These are phyloP conservation scores for Ustilago hordei DNA, from an alignment of 1,284 basidiomycete genomes.

Conservation along the genomic window DNA sequence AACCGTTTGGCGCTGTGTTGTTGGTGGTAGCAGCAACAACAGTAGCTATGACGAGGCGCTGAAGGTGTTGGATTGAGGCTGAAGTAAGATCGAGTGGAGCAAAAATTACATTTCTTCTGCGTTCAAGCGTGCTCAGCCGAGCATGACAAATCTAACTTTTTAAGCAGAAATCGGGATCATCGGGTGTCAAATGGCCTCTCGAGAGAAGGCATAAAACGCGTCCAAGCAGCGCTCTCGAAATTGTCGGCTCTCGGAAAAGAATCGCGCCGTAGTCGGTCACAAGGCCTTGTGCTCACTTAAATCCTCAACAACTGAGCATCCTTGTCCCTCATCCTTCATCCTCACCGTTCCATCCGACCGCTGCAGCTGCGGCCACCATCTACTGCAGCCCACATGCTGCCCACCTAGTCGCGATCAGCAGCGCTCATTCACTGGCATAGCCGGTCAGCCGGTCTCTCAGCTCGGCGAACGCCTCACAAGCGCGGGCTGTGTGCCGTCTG, in stretches of 20 bases:
- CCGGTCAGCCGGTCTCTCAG: slow-evolving; percentile 15
- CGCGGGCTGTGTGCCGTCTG: neutral
- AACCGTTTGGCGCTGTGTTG: neutral
- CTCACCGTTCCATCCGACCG: neutral
- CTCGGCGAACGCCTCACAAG: neutral
- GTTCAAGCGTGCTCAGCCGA: slow-evolving; percentile 24
- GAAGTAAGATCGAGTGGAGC: slow-evolving; percentile 18
- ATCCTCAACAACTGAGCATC: slow-evolving; percentile 6
- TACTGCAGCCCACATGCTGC: slow-evolving; percentile 10
- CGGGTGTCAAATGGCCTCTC: neutral
- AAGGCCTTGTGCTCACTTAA: neutral
- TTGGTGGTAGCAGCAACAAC: neutral
- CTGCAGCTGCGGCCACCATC: neutral
- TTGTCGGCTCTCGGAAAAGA: neutral
- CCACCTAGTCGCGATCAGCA: slow-evolving; percentile 3
- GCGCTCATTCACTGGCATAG: slow-evolving; percentile 24
- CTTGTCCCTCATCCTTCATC: neutral
- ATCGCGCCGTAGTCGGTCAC: neutral
- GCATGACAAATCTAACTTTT: slow-evolving; percentile 31
- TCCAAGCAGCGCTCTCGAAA: neutral
- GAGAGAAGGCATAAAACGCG: slow-evolving; percentile 16
- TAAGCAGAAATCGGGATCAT: neutral
- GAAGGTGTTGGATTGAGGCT: slow-evolving; percentile 3
- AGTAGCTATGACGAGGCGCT: neutral
- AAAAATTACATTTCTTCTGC: slow-evolving; percentile 9